A percentile compares a stretch with the other conserved stretches of the same genome.
These are phyloP conservation scores for Esteya vermicola DNA, from an alignment of 2,329 filamentous ascomycete species.

Conservation along the genomic window DNA sequence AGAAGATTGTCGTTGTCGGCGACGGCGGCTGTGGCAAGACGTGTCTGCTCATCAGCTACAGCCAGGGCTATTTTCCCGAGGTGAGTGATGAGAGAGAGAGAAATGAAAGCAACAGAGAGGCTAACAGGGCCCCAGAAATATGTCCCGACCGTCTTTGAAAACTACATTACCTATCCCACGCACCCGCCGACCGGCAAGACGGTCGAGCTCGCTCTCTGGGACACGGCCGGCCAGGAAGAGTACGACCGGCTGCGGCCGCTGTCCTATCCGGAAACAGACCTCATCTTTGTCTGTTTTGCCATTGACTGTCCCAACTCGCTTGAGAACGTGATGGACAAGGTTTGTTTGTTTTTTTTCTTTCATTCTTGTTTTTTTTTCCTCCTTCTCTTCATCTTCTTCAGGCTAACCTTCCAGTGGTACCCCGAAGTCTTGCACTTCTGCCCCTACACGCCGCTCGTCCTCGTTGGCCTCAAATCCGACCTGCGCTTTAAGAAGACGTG, in stretches of 20 bases:
- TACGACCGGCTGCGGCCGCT: conserved; percentile 92
- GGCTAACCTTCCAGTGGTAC: conserved; percentile 62
- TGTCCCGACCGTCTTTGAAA: conserved; percentile 96
- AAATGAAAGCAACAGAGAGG: too few species aligned
- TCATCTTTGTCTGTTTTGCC: conserved; percentile 97
- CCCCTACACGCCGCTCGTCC: conserved; percentile 88
- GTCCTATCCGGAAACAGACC: conserved; percentile 94
- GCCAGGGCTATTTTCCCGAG: conserved; percentile 97
- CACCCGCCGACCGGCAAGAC: conserved; percentile 82
- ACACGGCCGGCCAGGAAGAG: conserved; percentile 96
- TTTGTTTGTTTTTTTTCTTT: conserved; percentile 27
- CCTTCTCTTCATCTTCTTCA: background rate
- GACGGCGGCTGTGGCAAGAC: conserved; percentile 98
- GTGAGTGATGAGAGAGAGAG: too few species aligned
- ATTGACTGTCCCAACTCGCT: conserved; percentile 97
- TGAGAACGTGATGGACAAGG: conserved; percentile 98
- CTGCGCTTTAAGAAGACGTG: conserved; percentile 90
- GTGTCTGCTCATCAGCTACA: conserved; percentile 95
- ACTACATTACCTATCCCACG: conserved; percentile 96
- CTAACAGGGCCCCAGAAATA: conserved; percentile 61
- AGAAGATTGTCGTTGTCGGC: conserved; percentile 98
- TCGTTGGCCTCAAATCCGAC: conserved; percentile 94
- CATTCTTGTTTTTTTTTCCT: conserved; percentile 12
- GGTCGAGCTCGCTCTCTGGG: conserved; percentile 94
- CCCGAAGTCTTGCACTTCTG: conserved; percentile 98